phyloP scores from a whole-genome alignment of 1,284 basidiomycete species.

The Cryptococcus sp. region DNA sequence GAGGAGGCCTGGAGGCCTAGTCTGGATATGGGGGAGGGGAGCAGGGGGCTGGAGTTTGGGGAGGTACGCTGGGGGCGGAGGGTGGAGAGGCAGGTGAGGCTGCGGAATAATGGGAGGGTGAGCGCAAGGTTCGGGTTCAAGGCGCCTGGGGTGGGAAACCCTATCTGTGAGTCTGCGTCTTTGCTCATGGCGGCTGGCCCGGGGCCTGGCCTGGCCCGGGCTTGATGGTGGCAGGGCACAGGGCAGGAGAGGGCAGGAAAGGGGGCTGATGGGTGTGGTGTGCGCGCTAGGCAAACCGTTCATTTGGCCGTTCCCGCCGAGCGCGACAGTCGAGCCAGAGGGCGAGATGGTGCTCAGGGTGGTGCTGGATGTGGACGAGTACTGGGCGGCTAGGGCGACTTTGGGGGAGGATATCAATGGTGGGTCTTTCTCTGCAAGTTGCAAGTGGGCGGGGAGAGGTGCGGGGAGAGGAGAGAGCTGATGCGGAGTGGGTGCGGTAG shows the following conservation, averaged over 20 bases:
- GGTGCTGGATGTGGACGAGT: conserved; percentile 29
- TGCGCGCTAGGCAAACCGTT: conserved; percentile 30
- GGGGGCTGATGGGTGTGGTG: no score
- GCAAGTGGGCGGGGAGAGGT: neutral
- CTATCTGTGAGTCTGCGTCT: conserved; percentile 30
- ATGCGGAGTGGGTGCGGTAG: conserved; percentile 11
- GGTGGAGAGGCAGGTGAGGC: conserved; percentile 18
- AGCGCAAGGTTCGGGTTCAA: conserved; percentile 37
- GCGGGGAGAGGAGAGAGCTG: neutral
- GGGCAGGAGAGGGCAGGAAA: no score
- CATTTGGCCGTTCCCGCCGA: conserved; percentile 37
- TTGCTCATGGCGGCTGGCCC: neutral
- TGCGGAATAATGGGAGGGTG: conserved; percentile 38
- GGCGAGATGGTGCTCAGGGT: conserved; percentile 24
- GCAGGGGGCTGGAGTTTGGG: conserved; percentile 52
- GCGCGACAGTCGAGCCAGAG: conserved; percentile 27
- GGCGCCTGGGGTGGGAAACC: conserved; percentile 28
- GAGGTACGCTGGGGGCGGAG: conserved; percentile 21
- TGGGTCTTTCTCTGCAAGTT: conserved; percentile 7
- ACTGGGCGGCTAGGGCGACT: conserved; percentile 22
- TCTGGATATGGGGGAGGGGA: conserved; percentile 49
- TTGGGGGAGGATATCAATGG: conserved; percentile 39
- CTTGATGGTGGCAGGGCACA: no score
- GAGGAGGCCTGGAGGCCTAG: conserved; percentile 52
- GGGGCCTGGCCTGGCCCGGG: no score